Evolutionary conservation across 495 filamentous ascomycete genomes (phyloP), one percentile per base, ranked within the genome.

Genomic region (Daldinia bambusicola): DNA sequence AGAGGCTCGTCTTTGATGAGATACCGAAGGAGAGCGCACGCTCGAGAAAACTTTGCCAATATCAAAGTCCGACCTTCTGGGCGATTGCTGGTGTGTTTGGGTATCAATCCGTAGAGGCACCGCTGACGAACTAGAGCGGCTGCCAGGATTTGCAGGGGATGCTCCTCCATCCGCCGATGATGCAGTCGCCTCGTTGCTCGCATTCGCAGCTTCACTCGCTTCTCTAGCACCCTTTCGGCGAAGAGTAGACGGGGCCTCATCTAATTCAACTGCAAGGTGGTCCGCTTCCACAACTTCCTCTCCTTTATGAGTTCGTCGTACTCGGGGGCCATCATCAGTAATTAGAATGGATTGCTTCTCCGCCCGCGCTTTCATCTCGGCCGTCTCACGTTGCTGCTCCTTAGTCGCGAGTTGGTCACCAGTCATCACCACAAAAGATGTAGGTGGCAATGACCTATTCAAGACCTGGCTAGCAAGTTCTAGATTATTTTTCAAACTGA

Each of bases 241-340:
- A 22, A 80, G 76, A 10, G 76, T 76, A 4, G 83, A 80, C 7
- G 80, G 79, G 4, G 71, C 75, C 6, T 81, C 81, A 12, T 84
- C 81, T 45, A 66, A 76, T 0, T 78, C 67, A 36, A 55, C 67
- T 18, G 70, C 61, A 63, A 79, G 71, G 60, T 69, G 70, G 20
- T 86, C 92, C 36, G 91, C 89, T 57, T 92, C 93, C 38, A 99
- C 87, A 13, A 97, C 64, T 75, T 99, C 95, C 64, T 98, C 94
- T 32, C 95, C 95, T 79, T 98, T 99, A 77, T 98, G 95, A 2
- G 95, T 98, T 69, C 91, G 89, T 72, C 94, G 87, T 62, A 97
- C 91, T 4, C 94, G 88, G 6, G 95, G 95, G 0, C 88, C 89
- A 70, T 94, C 89, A 40, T 97, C 93, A 41, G 92, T 88, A 34